A percentile compares a stretch with the other conserved stretches of the same genome.
These are phyloP conservation scores for Clitoria ternatea DNA, from an alignment of 306 rosid genomes.

Conservation along the genomic window DNA sequence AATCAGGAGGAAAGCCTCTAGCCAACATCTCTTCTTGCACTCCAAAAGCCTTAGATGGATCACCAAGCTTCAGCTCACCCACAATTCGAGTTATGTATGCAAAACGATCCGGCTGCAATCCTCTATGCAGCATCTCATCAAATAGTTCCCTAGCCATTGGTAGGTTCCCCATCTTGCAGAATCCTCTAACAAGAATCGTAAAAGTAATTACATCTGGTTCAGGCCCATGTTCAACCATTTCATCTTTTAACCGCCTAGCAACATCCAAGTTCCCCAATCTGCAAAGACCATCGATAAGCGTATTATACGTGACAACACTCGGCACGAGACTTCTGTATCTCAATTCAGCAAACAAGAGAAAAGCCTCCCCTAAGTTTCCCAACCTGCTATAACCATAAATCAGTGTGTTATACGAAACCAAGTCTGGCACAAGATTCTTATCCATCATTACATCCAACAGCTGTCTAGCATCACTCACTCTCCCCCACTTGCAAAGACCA, in stretches of 20 bases:
- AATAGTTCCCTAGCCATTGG: slow-evolving; percentile 58
- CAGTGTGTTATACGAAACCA: slow-evolving; percentile 61
- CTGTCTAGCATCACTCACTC: slow-evolving; percentile 53
- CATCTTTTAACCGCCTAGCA: slow-evolving; percentile 51
- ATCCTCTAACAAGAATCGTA: slow-evolving; percentile 67
- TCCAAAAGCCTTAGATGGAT: slow-evolving; percentile 49
- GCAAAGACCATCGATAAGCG: slow-evolving; percentile 70
- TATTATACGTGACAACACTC: slow-evolving; percentile 61
- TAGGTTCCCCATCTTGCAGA: slow-evolving; percentile 51
- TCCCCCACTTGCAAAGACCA: slow-evolving; percentile 60
- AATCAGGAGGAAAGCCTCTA: slow-evolving; percentile 62
- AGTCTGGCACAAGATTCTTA: slow-evolving; percentile 51
- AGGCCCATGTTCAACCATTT: slow-evolving; percentile 55
- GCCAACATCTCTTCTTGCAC: slow-evolving; percentile 76
- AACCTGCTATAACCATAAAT: slow-evolving; percentile 59
- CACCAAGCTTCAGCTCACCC: slow-evolving; percentile 66
- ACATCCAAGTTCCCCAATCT: slow-evolving; percentile 61
- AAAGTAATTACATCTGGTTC: slow-evolving; percentile 64
- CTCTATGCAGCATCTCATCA: slow-evolving; percentile 61
- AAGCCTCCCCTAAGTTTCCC: slow-evolving; percentile 52
- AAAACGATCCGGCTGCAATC: slow-evolving; percentile 60
- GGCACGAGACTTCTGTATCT: slow-evolving; percentile 40
- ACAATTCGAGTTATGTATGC: slow-evolving; percentile 62
- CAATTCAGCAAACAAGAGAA: slow-evolving; percentile 54
- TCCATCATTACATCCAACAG: slow-evolving; percentile 39